phyloP scores from a whole-genome alignment of 768 basidiomycete genomes.

The Cystofilobasidium macerans region DNA sequence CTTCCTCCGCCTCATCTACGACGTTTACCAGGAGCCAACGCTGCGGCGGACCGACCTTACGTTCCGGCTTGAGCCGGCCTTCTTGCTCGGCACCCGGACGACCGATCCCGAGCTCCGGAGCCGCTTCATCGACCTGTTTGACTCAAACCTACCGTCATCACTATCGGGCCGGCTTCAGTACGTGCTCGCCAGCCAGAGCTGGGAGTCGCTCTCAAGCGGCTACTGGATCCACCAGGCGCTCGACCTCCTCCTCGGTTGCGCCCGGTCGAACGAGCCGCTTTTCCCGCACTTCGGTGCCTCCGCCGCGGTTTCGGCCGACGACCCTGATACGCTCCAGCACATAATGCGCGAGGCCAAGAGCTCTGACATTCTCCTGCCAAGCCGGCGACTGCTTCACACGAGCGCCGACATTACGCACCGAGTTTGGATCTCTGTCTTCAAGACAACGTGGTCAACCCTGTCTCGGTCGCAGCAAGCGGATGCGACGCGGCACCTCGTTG shows the following conservation, averaged over 20 bases:
- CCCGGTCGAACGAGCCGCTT: slow-evolving; percentile 39
- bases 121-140: slow-evolving; percentile 78
- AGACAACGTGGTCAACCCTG: slow-evolving; percentile 72
- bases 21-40: slow-evolving; percentile 79
- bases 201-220: slow-evolving; percentile 82
- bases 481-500: slow-evolving; percentile 77
- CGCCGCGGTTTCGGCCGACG: slow-evolving; percentile 9
- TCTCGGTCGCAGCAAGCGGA: slow-evolving; percentile 78
- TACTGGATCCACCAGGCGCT: slow-evolving; percentile 91
- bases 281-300: slow-evolving; percentile 25
- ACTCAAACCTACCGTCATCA: slow-evolving; percentile 73
- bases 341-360: slow-evolving; percentile 29
- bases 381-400: slow-evolving; percentile 70
- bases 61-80: slow-evolving; percentile 80
- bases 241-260: slow-evolving; percentile 73
- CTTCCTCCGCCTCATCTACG: slow-evolving; percentile 80
- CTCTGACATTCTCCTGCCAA: slow-evolving; percentile 54
- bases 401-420: slow-evolving; percentile 67
- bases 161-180: slow-evolving; percentile 73
- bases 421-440: slow-evolving; percentile 79
- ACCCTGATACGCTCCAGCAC: slow-evolving; percentile 1
- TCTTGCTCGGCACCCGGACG: slow-evolving; percentile 80
- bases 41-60: slow-evolving; percentile 88
- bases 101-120: slow-evolving; percentile 67
- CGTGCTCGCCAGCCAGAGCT: slow-evolving; percentile 82